phyloP scores from a whole-genome alignment of 2,329 filamentous ascomycete species.

The Samsoniella hepiali region DNA sequence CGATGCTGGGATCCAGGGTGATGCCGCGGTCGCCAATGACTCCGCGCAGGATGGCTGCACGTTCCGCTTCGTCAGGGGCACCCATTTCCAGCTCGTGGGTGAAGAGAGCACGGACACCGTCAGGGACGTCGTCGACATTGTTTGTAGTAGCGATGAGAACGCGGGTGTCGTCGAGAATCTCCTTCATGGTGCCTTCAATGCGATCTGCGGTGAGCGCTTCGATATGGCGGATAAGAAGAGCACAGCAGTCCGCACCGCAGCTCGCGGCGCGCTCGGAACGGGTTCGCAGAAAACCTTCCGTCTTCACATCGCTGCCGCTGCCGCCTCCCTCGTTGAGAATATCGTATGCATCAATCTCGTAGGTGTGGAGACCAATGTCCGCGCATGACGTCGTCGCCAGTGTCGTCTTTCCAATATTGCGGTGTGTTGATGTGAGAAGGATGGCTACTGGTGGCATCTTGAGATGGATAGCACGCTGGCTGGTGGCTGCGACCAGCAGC shows the following conservation, averaged over 20 bases:
- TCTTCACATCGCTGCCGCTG: constrained; percentile 88
- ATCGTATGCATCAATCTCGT: constrained; percentile 86
- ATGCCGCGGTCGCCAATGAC: constrained; percentile 75
- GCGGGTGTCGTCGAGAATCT: constrained; percentile 73
- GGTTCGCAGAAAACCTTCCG: constrained; percentile 83
- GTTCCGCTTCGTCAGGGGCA: constrained; percentile 87
- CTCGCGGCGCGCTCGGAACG: constrained; percentile 84
- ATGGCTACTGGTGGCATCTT: constrained; percentile 86
- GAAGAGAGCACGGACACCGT: constrained; percentile 85
- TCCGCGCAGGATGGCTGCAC: constrained; percentile 79
- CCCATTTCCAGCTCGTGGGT: constrained; percentile 93
- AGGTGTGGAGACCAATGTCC: constrained; percentile 87
- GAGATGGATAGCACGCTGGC: constrained; percentile 78
- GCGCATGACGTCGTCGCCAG: constrained; percentile 73
- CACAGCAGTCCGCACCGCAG: constrained; percentile 80
- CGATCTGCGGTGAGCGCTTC: constrained; percentile 89
- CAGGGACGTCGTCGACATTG: constrained; percentile 90
- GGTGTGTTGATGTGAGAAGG: constrained; percentile 84
- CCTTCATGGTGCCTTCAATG: constrained; percentile 80
- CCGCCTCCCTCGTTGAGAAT: constrained; percentile 83
- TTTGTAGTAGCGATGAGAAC: constrained; percentile 92
- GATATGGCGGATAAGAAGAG: constrained; percentile 82
- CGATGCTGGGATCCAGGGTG: constrained; percentile 76
- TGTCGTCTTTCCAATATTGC: constrained; percentile 88
- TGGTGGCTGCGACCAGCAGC: constrained; percentile 83